phyloP scores from a whole-genome alignment of 2,329 filamentous ascomycete species.

The Periconia macrospinosa region DNA sequence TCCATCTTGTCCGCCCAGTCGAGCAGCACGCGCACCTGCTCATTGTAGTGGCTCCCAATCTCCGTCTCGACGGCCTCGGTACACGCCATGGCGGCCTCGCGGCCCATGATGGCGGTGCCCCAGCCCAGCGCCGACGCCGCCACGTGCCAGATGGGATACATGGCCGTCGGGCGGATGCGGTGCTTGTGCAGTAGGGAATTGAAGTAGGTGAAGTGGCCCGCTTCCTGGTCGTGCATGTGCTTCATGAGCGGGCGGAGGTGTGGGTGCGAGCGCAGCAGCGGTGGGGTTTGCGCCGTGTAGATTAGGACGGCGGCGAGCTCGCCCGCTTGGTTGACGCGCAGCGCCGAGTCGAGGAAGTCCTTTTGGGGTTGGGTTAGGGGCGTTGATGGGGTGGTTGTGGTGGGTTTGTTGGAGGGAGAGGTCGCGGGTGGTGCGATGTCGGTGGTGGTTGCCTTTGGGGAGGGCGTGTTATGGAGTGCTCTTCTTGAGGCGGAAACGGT shows the following conservation, averaged over 20 bases:
- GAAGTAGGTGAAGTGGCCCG: slow-evolving; percentile 82
- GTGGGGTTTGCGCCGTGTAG: slow-evolving; percentile 84
- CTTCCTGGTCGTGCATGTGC: slow-evolving; percentile 99
- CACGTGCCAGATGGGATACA: slow-evolving; percentile 87
- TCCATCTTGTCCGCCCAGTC: slow-evolving; percentile 80
- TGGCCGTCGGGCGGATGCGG: slow-evolving; percentile 85
- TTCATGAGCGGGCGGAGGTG: slow-evolving; percentile 88
- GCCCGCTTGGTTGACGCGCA: slow-evolving; percentile 95
- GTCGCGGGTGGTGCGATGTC: slow-evolving; percentile 10
- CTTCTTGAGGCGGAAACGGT: background rate
- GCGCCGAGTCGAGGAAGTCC: slow-evolving; percentile 47
- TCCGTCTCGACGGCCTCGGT: slow-evolving; percentile 98
- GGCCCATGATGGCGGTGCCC: slow-evolving; percentile 83
- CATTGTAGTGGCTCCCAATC: slow-evolving; percentile 94
- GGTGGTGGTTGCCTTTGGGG: slow-evolving; percentile 7
- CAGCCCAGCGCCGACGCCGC: slow-evolving; percentile 83
- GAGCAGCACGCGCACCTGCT: slow-evolving; percentile 79
- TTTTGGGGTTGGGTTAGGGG: slow-evolving; percentile 35
- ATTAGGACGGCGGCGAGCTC: slow-evolving; percentile 96
- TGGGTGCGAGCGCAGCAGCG: slow-evolving; percentile 77
- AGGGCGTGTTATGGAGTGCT: slow-evolving; percentile 9
- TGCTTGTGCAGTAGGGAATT: slow-evolving; percentile 81
- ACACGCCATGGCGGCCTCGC: slow-evolving; percentile 96
- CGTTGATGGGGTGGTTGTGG: slow-evolving; percentile 17
- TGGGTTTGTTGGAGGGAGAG: slow-evolving; percentile 9